These are phyloP conservation scores for Sporisorium graminicola DNA, from an alignment of 1,284 basidiomycete genomes.

Conservation along the genomic window DNA sequence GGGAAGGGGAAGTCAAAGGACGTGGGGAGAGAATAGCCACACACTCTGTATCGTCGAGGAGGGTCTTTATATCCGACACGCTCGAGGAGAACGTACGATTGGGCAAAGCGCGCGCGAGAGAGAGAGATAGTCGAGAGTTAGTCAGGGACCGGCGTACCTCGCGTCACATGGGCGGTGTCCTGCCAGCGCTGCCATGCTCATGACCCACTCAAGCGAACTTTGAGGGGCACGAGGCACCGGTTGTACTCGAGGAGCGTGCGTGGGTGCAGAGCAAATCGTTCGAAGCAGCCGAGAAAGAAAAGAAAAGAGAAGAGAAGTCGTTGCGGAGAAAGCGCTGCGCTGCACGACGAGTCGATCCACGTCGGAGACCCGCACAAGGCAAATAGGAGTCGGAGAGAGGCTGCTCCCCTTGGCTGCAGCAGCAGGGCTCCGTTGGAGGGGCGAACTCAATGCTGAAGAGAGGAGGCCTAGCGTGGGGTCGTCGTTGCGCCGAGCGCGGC, in stretches of 20 bases:
- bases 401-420: neutral
- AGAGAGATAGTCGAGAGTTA: too few species aligned
- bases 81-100: neutral
- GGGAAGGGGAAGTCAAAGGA: neutral
- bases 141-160: neutral
- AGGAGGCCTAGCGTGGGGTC: neutral
- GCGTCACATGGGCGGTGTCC: too few species aligned
- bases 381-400: neutral
- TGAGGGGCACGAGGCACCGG: too few species aligned
- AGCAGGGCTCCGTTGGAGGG: neutral
- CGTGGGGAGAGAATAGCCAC: neutral
- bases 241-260: neutral
- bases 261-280: neutral
- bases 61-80: slow-evolving; percentile 5
- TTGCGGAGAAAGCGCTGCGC: neutral
- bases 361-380: neutral
- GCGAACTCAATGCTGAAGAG: too few species aligned
- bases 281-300: neutral
- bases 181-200: too few species aligned
- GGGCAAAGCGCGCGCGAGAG: too few species aligned
- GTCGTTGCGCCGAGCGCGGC: neutral
- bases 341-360: neutral
- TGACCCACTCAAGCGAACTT: too few species aligned
- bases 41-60: neutral
- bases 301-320: neutral